Base-by-base conservation (phyloP, 2,329 filamentous ascomycete species). In the Lithohypha guttulata region DNA sequence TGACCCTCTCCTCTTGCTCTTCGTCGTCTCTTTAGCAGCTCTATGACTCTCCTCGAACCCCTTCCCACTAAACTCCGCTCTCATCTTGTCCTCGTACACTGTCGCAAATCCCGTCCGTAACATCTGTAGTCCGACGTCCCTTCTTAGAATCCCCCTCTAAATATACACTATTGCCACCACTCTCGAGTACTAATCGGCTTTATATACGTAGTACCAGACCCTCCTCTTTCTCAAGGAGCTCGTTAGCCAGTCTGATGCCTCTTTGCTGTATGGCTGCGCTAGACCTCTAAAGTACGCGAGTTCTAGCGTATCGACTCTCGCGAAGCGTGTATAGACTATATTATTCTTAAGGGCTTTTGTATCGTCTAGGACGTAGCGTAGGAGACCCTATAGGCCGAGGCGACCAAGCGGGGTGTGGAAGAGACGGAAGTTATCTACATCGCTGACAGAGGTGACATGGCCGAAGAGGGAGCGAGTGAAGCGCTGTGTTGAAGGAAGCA, bases 341-440 rank as follows among this genome's bases (percentile, higher is more conserved):
- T 81, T 77, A 44, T 80, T 77, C 55, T 75, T 83, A 45, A 94
- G 62, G 20, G 77, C 73, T 42, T 79, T 74, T 55, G 72, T 80
- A 42, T 71, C 75, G 9, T 64, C 69, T 1, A 86, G 87, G 5
- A 94, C 71, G 42, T 63, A 78, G 53, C 85, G 69, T 47, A 91
- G 55, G 84, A 84, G 93, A 13, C 82, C 86, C 91, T 91, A 98
- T 38, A 91, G 91, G 8, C 81, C 71, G 36, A 87, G 60, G 49
- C 79, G 72, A 8, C 91, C 91, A 11, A 89, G 89, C 0, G 91
- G 91, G 0, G 86, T 96, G 59, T 98, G 91, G 58, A 81, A 98
- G 32, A 98, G 60, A 51, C 91, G 81, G 59, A 98, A 95, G 57
- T 89, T 89, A 61, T 98, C 91, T 3, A 86, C 93, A 69, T 98